Evolutionary conservation across 2,329 filamentous ascomycete species (phyloP).

Genomic region (Drechslerella dactyloides): DNA sequence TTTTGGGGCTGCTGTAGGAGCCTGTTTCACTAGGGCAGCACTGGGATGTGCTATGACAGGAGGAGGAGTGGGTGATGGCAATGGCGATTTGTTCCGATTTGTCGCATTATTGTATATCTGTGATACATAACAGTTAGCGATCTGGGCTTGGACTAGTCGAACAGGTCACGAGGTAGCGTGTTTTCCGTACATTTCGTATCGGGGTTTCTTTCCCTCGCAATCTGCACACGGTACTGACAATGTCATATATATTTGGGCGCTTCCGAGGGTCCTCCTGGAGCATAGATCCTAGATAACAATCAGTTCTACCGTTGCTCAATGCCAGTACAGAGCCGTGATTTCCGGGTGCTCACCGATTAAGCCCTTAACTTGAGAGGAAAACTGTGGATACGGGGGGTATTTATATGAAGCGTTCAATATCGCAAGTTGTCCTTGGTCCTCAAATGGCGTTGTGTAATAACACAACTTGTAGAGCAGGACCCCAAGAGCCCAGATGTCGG

Average conservation of each 20-base stretch:
- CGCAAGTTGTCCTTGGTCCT: constrained; percentile 95
- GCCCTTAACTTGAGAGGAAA: constrained; percentile 87
- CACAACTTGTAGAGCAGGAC: constrained; percentile 97
- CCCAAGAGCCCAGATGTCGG: constrained; percentile 95
- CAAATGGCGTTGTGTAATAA: constrained; percentile 98
- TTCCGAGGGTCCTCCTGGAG: constrained; percentile 78
- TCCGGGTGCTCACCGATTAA: constrained; percentile 73
- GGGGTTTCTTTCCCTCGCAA: constrained; percentile 89
- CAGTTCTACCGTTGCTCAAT: constrained; percentile 33
- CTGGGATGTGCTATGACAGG: constrained; percentile 65
- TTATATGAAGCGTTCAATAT: constrained; percentile 95
- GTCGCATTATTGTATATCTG: constrained; percentile 62
- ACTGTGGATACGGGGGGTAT: constrained; percentile 84
- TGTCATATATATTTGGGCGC: constrained; percentile 92
- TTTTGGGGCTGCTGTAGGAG: constrained; percentile 73
- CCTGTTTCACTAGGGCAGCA: constrained; percentile 79
- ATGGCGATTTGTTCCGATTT: constrained; percentile 65
- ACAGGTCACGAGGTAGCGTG: neutral
- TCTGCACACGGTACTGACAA: constrained; percentile 80
- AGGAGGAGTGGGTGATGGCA: constrained; percentile 67
- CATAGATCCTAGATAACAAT: constrained; percentile 73
- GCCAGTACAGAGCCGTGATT: constrained; percentile 49
- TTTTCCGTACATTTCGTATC: constrained; percentile 77
- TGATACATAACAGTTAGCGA: constrained; percentile 32
- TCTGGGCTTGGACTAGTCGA: neutral